A percentile compares a stretch with the other conserved stretches of the same genome.
phyloP scores from a whole-genome alignment of 2,329 filamentous ascomycete genomes.

The Emergomyces orientalis region DNA sequence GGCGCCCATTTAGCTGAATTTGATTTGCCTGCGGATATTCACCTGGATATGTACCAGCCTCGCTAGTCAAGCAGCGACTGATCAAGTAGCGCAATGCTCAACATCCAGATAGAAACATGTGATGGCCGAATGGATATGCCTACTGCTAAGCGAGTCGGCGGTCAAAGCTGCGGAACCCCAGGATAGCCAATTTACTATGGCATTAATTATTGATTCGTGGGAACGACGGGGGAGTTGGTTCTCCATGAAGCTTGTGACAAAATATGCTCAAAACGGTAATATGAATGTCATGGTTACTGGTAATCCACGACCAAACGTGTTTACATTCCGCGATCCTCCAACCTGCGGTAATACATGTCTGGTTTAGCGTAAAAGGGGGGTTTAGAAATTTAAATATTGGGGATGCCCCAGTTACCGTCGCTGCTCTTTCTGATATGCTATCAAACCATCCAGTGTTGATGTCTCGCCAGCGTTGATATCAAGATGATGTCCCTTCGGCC shows the following conservation, averaged over 20 bases:
- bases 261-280: background rate
- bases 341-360: too few relatives aligned
- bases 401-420: background rate
- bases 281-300: background rate
- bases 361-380: background rate
- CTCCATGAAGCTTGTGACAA: background rate
- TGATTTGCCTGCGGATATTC: too few relatives aligned
- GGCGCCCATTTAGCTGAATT: too few relatives aligned
- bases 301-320: background rate
- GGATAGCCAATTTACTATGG: background rate
- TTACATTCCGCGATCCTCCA: too few relatives aligned
- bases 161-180: background rate
- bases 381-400: background rate
- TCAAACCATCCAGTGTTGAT: background rate
- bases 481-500: slow-evolving; percentile 1
- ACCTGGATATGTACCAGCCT: too few relatives aligned
- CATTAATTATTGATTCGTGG: background rate
- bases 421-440: background rate
- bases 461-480: background rate
- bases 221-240: background rate
- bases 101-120: background rate
- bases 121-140: background rate
- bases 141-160: background rate
- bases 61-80: background rate
- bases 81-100: background rate